Percentiles rank a stretch among this genome's conserved stretches.
Conservation (phyloP, 768 basidiomycete genomes). For the Tulasnella sp. region DNA sequence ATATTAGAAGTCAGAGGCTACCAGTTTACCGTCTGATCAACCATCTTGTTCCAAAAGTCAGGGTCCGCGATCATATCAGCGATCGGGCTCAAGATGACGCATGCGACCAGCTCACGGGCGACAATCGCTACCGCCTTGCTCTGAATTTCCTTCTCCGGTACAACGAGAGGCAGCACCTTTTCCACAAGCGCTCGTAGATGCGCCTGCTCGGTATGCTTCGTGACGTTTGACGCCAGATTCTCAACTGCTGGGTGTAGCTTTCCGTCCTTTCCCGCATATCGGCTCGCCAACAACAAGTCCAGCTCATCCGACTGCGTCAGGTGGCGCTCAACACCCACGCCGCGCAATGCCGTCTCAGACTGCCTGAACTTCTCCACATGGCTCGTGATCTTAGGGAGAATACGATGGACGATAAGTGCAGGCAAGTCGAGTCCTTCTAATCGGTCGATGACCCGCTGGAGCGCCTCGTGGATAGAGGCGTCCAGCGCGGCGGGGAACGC, state of each 20-base stretch:
- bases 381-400: constrained; percentile 78
- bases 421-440: constrained; percentile 55
- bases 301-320: constrained; percentile 85
- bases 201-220: constrained; percentile 79
- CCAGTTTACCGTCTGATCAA: constrained; percentile 76
- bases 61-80: constrained; percentile 91
- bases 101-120: constrained; percentile 71
- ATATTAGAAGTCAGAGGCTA: neutral
- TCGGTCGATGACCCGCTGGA: constrained; percentile 48
- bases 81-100: constrained; percentile 71
- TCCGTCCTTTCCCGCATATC: constrained; percentile 51
- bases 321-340: constrained; percentile 67
- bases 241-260: constrained; percentile 78
- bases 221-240: constrained; percentile 79
- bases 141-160: constrained; percentile 63
- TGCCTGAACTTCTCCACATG: constrained; percentile 87
- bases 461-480: constrained; percentile 51
- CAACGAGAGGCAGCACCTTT: constrained; percentile 52
- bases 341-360: constrained; percentile 76
- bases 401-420: constrained; percentile 64
- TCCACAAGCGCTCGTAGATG: constrained; percentile 68
- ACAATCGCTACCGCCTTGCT: constrained; percentile 64
- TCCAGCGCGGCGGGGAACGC: constrained; percentile 85
- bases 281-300: constrained; percentile 72
- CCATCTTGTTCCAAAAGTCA: constrained; percentile 91